phyloP scores from a whole-genome alignment of 179 eudicot species.

The Spinacia oleracea region DNA sequence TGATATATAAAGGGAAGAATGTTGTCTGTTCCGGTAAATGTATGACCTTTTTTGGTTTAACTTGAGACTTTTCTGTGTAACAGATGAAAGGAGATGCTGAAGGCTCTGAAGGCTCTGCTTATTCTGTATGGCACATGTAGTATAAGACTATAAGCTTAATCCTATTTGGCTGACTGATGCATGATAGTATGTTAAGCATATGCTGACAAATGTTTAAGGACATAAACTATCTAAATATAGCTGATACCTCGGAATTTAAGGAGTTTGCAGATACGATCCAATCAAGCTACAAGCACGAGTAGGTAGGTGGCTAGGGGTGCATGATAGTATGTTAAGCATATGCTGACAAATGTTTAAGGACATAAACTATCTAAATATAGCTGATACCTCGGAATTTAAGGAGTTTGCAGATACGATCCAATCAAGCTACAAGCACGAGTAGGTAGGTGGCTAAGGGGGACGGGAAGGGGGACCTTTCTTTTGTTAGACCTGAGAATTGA shows the following conservation, averaged over 20 bases:
- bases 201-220: neutral
- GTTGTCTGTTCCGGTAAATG: neutral
- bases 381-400: neutral
- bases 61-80: neutral
- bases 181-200: neutral
- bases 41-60: neutral
- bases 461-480: too few relatives aligned
- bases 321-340: neutral
- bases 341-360: neutral
- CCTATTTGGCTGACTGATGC: neutral
- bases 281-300: too few relatives aligned
- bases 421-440: too few relatives aligned
- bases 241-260: neutral
- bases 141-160: slow-evolving; percentile 6
- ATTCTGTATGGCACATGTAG: neutral
- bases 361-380: neutral
- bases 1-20: too few relatives aligned
- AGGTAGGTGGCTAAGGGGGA: too few relatives aligned
- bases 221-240: neutral
- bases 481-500: neutral
- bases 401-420: neutral
- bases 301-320: too few relatives aligned
- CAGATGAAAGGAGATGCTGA: neutral
- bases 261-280: neutral
- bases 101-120: neutral